phyloP scores from a whole-genome alignment of 495 filamentous ascomycete genomes.

The Trypethelium eluteriae region DNA sequence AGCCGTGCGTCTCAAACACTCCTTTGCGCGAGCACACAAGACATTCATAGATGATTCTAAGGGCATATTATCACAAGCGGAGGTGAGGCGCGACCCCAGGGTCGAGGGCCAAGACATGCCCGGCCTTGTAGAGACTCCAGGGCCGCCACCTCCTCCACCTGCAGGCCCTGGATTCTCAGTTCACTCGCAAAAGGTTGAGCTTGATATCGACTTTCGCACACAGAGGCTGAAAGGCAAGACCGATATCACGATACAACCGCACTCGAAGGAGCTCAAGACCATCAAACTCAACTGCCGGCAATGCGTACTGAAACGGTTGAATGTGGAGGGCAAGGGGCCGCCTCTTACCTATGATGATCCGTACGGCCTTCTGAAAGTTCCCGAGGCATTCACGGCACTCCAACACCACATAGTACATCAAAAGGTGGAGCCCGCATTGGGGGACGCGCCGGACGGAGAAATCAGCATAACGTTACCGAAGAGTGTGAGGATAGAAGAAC shows the following conservation, averaged over 20 bases:
- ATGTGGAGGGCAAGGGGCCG: slow-evolving; percentile 59
- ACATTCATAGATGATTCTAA: slow-evolving; percentile 5
- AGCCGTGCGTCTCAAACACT: not conserved
- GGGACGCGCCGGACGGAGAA: slow-evolving; percentile 52
- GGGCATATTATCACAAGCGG: not conserved
- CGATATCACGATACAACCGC: slow-evolving; percentile 69
- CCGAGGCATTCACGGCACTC: slow-evolving; percentile 54
- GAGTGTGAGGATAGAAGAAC: slow-evolving; percentile 57
- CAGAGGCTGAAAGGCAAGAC: slow-evolving; percentile 70
- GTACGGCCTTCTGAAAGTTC: slow-evolving; percentile 59
- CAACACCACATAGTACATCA: slow-evolving; percentile 68
- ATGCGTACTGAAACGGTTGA: slow-evolving; percentile 61
- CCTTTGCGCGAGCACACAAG: not conserved
- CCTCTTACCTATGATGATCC: slow-evolving; percentile 63
- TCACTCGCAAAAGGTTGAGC: slow-evolving; percentile 62
- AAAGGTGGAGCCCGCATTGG: slow-evolving; percentile 56
- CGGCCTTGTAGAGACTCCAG: slow-evolving; percentile 9
- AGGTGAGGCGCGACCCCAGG: slow-evolving; percentile 10
- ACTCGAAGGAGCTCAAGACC: slow-evolving; percentile 54
- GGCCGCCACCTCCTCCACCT: slow-evolving; percentile 5
- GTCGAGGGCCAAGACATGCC: slow-evolving; percentile 3
- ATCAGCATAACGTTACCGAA: slow-evolving; percentile 58
- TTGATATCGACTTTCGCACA: slow-evolving; percentile 76
- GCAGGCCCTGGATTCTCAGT: slow-evolving; percentile 13
- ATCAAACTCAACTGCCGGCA: slow-evolving; percentile 82